These are phyloP conservation scores for Gastrolobium villosum DNA, from an alignment of 306 rosid species.

Conservation along the genomic window DNA sequence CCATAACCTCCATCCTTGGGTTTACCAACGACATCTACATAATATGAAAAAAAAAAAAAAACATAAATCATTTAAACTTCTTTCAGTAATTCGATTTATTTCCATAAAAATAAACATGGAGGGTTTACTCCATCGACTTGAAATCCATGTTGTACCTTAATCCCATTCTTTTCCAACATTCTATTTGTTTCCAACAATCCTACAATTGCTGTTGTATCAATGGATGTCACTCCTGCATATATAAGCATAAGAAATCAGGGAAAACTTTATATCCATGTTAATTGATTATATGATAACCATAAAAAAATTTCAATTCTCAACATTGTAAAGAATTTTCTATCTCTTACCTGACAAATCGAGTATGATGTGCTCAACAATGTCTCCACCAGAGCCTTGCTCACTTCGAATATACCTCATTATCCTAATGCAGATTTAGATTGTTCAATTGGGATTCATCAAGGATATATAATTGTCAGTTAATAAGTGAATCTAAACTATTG, in stretches of 20 bases:
- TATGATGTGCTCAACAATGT: slow-evolving; percentile 59
- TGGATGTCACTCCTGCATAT: slow-evolving; percentile 76
- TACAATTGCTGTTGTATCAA: slow-evolving; percentile 79
- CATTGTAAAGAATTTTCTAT: slow-evolving; percentile 3
- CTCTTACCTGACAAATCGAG: slow-evolving; percentile 81
- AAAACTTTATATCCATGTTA: not conserved
- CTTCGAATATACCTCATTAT: slow-evolving; percentile 75
- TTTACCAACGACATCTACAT: slow-evolving; percentile 69
- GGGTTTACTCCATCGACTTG: not conserved
- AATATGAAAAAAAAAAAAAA: not conserved
- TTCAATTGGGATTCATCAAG: not conserved
- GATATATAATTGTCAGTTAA: not conserved
- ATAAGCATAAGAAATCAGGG: not conserved
- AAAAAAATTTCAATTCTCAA: not conserved
- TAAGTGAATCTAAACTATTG: not conserved
- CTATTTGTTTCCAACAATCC: slow-evolving; percentile 64
- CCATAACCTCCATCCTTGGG: slow-evolving; percentile 86
- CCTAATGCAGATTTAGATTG: slow-evolving; percentile 52
- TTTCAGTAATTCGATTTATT: slow-evolving; percentile 21
- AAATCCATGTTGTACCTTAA: slow-evolving; percentile 61
- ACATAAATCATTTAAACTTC: not conserved
- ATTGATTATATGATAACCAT: not conserved
- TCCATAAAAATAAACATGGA: not conserved
- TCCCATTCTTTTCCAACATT: slow-evolving; percentile 50
- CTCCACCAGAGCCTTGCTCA: slow-evolving; percentile 54